Evolutionary conservation across 2,329 filamentous ascomycete genomes (phyloP).

Genomic region (Xylariaceae sp.): DNA sequence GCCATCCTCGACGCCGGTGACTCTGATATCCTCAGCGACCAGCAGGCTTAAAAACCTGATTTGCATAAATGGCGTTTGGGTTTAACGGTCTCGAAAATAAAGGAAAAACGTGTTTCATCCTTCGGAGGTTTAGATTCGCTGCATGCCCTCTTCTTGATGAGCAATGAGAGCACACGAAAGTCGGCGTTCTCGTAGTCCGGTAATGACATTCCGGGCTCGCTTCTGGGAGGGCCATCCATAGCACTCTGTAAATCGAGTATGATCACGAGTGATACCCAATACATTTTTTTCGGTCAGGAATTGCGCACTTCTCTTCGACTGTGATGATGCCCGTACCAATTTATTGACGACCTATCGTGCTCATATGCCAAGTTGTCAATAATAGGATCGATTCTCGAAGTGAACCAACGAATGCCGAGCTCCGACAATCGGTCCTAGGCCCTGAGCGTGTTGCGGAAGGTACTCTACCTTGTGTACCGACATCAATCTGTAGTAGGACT

Average conservation of each 20-base stretch:
- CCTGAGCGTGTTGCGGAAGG: too few relatives aligned
- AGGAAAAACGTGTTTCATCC: slow-evolving; percentile 21
- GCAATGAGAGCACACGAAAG: slow-evolving; percentile 12
- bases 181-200: slow-evolving; percentile 15
- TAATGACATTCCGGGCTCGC: slow-evolving; percentile 6
- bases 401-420: too few relatives aligned
- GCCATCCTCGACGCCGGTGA: slow-evolving; percentile 95
- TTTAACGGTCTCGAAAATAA: slow-evolving; percentile 25
- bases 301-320: not conserved
- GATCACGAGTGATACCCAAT: slow-evolving; percentile 30
- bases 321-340: not conserved
- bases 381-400: too few relatives aligned
- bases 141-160: slow-evolving; percentile 8
- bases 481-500: too few relatives aligned
- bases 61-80: slow-evolving; percentile 30
- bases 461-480: too few relatives aligned
- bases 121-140: slow-evolving; percentile 11
- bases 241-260: slow-evolving; percentile 19
- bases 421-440: too few relatives aligned
- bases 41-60: slow-evolving; percentile 49
- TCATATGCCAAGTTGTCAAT: too few relatives aligned
- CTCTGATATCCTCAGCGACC: slow-evolving; percentile 90
- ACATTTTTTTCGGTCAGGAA: slow-evolving; percentile 12
- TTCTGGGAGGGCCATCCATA: slow-evolving; percentile 12
- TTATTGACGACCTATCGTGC: too few relatives aligned